Conservation (phyloP, 805 yeast genomes). For the Maudiozyma pseudohumilis region DNA sequence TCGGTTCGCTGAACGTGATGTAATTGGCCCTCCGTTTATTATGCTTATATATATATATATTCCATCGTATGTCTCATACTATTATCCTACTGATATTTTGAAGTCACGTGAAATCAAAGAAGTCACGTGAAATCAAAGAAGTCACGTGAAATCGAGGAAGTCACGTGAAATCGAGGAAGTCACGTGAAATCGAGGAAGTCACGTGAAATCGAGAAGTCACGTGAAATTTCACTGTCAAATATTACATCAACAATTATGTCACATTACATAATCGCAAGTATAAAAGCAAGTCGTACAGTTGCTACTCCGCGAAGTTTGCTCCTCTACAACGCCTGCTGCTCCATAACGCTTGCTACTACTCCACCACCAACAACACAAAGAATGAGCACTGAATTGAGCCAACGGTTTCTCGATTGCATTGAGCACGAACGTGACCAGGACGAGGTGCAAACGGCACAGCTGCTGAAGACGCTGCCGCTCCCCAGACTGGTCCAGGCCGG, state of each 20-base stretch:
- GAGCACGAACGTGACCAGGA: conserved; percentile 45
- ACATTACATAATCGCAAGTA: not conserved
- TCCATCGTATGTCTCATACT: not conserved
- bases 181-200: too few species aligned
- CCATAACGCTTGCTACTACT: too few species aligned
- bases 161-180: too few species aligned
- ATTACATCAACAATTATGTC: not conserved
- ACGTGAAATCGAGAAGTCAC: too few species aligned
- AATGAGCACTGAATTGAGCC: conserved; percentile 29
- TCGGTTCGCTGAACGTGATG: conserved; percentile 95
- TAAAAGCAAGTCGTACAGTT: not conserved
- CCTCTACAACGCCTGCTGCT: too few species aligned
- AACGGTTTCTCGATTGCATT: conserved; percentile 33
- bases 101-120: too few species aligned
- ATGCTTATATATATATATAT: not conserved
- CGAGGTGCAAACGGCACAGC: conserved; percentile 35
- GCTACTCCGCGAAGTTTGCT: not conserved
- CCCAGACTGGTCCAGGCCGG: conserved; percentile 63
- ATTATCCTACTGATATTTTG: not conserved
- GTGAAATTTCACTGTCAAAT: too few species aligned
- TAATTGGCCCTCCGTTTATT: conserved; percentile 10
- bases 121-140: too few species aligned
- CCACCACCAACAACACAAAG: not conserved
- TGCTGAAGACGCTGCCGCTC: conserved; percentile 44
- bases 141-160: too few species aligned